Conservation (phyloP, 2,329 filamentous ascomycete genomes). For the Rutstroemia sp. region DNA sequence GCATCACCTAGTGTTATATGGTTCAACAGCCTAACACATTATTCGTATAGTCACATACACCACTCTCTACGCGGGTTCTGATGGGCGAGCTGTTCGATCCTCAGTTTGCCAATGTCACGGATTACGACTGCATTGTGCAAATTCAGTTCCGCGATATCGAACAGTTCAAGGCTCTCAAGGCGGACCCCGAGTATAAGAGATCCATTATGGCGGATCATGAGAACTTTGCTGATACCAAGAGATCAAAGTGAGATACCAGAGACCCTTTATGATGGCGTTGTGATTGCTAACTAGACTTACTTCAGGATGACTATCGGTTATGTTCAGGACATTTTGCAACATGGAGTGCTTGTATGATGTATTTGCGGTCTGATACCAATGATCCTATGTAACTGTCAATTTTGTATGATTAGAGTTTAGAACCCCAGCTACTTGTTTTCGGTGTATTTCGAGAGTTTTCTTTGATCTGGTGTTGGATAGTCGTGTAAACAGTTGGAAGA, state of each 20-base stretch:
- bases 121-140: conserved; percentile 44
- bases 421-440: too few species aligned
- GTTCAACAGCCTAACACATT: neutral
- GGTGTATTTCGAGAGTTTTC: too few species aligned
- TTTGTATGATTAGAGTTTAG: too few species aligned
- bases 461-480: too few species aligned
- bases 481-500: too few species aligned
- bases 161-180: conserved; percentile 40
- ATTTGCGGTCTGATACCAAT: too few species aligned
- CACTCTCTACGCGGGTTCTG: conserved; percentile 29
- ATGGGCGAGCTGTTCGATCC: conserved; percentile 37
- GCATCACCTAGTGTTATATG: neutral
- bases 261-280: neutral
- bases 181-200: conserved; percentile 42
- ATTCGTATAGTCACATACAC: conserved; percentile 35
- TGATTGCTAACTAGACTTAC: neutral
- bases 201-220: conserved; percentile 39
- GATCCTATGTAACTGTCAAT: too few species aligned
- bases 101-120: conserved; percentile 41
- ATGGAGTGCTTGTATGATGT: neutral
- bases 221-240: conserved; percentile 42
- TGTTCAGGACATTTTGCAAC: neutral
- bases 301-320: neutral
- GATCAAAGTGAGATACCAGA: conserved; percentile 5
- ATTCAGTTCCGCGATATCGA: conserved; percentile 38